Conservation (phyloP, 768 basidiomycete genomes). For the Tulasnella sp. region DNA sequence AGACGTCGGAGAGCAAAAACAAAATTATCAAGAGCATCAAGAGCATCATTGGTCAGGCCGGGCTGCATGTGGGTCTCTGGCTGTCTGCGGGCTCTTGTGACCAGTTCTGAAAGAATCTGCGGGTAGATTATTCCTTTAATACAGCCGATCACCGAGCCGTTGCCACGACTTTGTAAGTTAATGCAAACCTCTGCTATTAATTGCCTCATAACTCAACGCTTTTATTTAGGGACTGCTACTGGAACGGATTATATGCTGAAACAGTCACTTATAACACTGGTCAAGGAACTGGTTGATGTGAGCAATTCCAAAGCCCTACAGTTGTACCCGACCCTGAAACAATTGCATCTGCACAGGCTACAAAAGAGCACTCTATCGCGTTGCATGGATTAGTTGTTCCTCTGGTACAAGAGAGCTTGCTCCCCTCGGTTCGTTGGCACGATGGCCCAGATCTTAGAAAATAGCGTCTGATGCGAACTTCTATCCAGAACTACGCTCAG, state of each 20-base stretch:
- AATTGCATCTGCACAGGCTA: constrained; percentile 38
- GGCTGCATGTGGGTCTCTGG: constrained; percentile 27
- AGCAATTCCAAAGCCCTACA: too few relatives aligned
- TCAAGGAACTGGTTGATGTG: constrained; percentile 63
- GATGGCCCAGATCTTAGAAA: too few relatives aligned
- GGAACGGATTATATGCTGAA: constrained; percentile 65
- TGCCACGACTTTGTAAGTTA: constrained; percentile 66
- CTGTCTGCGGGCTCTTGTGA: neutral
- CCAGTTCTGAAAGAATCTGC: neutral
- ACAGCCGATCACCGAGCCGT: constrained; percentile 45
- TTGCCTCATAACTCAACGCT: neutral
- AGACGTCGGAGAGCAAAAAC: constrained; percentile 66
- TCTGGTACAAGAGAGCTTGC: constrained; percentile 53
- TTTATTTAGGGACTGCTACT: constrained; percentile 49
- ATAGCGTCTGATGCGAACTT: too few relatives aligned
- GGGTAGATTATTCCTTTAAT: constrained; percentile 61
- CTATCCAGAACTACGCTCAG: constrained; percentile 53
- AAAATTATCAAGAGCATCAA: constrained; percentile 61
- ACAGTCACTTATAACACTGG: constrained; percentile 52
- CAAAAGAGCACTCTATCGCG: constrained; percentile 47
- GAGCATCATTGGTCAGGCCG: constrained; percentile 48
- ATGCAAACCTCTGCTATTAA: neutral
- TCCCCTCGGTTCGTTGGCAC: constrained; percentile 35
- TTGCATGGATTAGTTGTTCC: constrained; percentile 49
- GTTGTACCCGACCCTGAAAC: too few relatives aligned